Percentiles rank a stretch among this genome's conserved stretches.
Conservation (phyloP, 441 rosid species). For the Kokia cookei region DNA sequence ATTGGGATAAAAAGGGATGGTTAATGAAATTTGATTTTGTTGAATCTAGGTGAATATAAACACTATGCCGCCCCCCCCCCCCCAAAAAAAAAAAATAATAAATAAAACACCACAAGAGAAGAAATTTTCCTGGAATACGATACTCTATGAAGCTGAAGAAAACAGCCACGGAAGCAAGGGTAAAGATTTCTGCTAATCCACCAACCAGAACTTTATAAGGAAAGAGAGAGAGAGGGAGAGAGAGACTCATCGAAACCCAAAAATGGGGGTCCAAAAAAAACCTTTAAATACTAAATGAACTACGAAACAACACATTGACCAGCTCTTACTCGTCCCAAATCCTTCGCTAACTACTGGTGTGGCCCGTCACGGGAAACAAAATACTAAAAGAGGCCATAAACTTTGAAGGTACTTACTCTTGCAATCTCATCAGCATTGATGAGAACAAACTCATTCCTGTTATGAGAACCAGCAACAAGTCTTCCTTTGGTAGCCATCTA, state of each 20-base stretch:
- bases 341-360: background rate
- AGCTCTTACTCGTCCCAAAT: background rate
- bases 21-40: background rate
- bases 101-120: background rate
- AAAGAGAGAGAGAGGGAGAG: background rate
- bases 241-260: background rate
- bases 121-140: background rate
- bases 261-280: background rate
- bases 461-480: conserved; percentile 95
- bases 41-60: background rate
- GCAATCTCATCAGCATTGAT: conserved; percentile 88
- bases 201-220: background rate
- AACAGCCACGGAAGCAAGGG: background rate
- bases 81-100: no score
- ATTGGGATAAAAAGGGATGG: background rate
- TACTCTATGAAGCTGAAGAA: conserved; percentile 7
- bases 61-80: background rate
- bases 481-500: conserved; percentile 76
- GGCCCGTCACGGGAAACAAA: background rate
- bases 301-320: background rate
- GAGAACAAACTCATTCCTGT: conserved; percentile 86
- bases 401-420: conserved; percentile 39
- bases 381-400: background rate
- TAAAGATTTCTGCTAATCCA: background rate
- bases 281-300: background rate